Evolutionary conservation across 2,329 filamentous ascomycete species (phyloP).

Genomic region (Colletotrichum cordylinicola): DNA sequence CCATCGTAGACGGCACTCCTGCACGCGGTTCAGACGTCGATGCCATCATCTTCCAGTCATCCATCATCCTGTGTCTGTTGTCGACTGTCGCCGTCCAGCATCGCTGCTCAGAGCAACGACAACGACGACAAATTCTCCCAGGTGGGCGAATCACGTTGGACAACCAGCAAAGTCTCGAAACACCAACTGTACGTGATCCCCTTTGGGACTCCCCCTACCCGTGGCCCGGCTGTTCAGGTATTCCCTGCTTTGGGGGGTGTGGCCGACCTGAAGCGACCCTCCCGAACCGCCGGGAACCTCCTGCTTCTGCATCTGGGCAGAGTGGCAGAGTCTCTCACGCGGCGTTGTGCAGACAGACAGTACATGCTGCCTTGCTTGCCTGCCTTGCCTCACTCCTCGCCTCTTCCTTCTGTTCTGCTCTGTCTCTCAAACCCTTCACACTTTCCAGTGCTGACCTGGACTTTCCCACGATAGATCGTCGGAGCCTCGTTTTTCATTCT

Average conservation of each 20-base stretch:
- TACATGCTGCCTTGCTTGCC: slow-evolving; percentile 18
- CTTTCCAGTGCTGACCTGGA: slow-evolving; percentile 4
- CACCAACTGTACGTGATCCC: slow-evolving; percentile 47
- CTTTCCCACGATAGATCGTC: slow-evolving; percentile 15
- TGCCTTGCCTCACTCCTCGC: slow-evolving; percentile 14
- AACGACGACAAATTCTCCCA: slow-evolving; percentile 22
- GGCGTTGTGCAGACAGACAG: not conserved
- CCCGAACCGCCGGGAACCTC: slow-evolving; percentile 25
- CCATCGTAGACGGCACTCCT: not conserved
- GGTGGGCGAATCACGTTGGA: slow-evolving; percentile 27
- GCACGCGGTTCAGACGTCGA: not conserved
- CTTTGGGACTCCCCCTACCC: slow-evolving; percentile 34
- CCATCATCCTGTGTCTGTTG: not conserved
- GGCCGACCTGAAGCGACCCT: slow-evolving; percentile 28
- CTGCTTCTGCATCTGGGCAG: slow-evolving; percentile 30
- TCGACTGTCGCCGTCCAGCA: not conserved
- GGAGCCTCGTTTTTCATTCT: not conserved
- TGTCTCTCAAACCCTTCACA: not conserved
- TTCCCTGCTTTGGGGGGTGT: slow-evolving; percentile 29
- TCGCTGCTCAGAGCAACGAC: not conserved
- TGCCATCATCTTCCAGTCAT: slow-evolving; percentile 4
- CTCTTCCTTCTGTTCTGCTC: slow-evolving; percentile 1
- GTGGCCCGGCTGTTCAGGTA: slow-evolving; percentile 36
- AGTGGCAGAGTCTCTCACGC: slow-evolving; percentile 15
- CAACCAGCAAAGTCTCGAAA: slow-evolving; percentile 41